Conservation (phyloP, 2,329 filamentous ascomycete genomes). For the Fusarium sp. region DNA sequence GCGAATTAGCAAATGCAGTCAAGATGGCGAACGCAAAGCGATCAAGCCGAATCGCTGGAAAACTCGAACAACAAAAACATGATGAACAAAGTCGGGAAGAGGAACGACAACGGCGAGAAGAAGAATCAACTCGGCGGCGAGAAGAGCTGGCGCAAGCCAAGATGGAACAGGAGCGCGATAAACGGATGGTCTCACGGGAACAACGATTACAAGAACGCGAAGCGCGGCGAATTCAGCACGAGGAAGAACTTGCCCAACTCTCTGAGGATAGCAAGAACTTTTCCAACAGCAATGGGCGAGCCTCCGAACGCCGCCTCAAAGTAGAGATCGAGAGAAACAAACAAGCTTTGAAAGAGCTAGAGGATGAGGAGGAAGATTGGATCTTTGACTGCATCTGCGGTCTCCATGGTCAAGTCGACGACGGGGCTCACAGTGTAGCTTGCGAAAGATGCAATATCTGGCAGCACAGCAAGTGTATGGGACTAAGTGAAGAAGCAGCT, state of each 20-base stretch:
- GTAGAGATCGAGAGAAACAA: conserved; percentile 84
- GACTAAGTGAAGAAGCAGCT: conserved; percentile 80
- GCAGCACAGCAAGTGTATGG: conserved; percentile 95
- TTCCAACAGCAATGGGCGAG: conserved; percentile 66
- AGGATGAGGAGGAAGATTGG: conserved; percentile 85
- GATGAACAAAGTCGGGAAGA: conserved; percentile 79
- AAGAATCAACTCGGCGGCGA: conserved; percentile 74
- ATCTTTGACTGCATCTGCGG: conserved; percentile 95
- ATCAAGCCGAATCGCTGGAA: conserved; percentile 88
- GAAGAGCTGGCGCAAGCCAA: conserved; percentile 71
- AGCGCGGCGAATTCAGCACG: conserved; percentile 81
- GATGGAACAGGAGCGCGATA: conserved; percentile 79
- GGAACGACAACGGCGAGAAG: conserved; percentile 61
- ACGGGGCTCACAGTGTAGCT: conserved; percentile 91
- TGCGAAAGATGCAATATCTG: conserved; percentile 95
- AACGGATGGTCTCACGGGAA: conserved; percentile 84
- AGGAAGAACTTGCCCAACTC: conserved; percentile 83
- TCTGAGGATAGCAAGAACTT: conserved; percentile 78
- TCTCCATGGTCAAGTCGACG: conserved; percentile 90
- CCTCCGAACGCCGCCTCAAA: conserved; percentile 84
- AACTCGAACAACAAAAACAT: conserved; percentile 80
- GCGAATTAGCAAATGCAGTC: conserved; percentile 82
- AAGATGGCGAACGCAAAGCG: conserved; percentile 94
- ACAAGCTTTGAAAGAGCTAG: conserved; percentile 79
- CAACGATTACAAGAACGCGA: conserved; percentile 89